phyloP scores from a whole-genome alignment of 1,284 basidiomycete genomes.

The Ustilago lituana region DNA sequence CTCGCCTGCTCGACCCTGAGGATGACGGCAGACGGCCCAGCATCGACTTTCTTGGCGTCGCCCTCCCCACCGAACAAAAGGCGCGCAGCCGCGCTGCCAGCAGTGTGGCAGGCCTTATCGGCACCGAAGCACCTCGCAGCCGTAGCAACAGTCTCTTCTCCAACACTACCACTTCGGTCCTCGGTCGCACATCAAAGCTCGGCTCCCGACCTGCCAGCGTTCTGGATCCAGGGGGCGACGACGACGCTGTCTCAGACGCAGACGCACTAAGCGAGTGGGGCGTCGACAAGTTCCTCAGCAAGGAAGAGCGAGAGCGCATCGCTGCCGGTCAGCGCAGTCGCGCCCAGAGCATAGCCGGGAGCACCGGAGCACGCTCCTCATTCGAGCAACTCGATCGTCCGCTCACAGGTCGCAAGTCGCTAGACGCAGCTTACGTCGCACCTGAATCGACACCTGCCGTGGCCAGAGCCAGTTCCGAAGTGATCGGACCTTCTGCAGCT shows the following conservation, averaged over 20 bases:
- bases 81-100: conserved; percentile 43
- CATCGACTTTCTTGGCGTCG: conserved; percentile 59
- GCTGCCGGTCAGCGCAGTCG: conserved; percentile 35
- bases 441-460: not conserved
- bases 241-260: conserved; percentile 18
- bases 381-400: conserved; percentile 14
- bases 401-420: conserved; percentile 7
- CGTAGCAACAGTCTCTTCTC: conserved; percentile 43
- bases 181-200: conserved; percentile 32
- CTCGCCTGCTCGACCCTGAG: conserved; percentile 26
- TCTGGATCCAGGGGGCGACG: conserved; percentile 6
- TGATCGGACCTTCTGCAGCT: conserved; percentile 7
- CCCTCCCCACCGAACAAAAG: conserved; percentile 50
- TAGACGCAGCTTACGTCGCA: conserved; percentile 13
- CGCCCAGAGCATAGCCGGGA: conserved; percentile 41
- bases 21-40: conserved; percentile 45
- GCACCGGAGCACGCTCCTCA: conserved; percentile 12
- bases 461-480: conserved; percentile 33
- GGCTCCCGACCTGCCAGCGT: conserved; percentile 28
- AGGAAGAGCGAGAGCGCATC: conserved; percentile 47
- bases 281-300: conserved; percentile 59
- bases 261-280: conserved; percentile 56
- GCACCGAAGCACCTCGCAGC: conserved; percentile 13
- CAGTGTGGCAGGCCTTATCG: conserved; percentile 22
- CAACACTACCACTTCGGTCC: conserved; percentile 22